Evolutionary conservation across 805 yeast genomes (phyloP), one percentile per base, ranked within the genome.

Genomic region (Wickerhamomyces hampshirensis): DNA sequence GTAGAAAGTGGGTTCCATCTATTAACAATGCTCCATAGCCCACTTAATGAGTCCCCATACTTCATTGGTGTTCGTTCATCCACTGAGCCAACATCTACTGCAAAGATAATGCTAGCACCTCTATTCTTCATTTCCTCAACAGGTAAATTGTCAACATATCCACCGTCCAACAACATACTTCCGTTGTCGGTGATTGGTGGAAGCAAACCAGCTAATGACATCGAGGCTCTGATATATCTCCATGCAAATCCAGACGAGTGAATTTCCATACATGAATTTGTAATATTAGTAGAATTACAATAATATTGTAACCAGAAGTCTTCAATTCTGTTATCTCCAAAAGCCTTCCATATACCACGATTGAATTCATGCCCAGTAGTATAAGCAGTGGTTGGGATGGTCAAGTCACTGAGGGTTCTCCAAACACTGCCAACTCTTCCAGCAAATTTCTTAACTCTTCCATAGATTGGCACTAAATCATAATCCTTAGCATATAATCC

Each of bases 301-400:
- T 76, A 91, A 57, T 75, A 91, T 43, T 73, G 79, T 42, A 91
- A 71, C 98, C 98, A 91, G 58, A 91, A 91, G 56, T 91, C 98
- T 56, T 91, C 98, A 46, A 91, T 87, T 51, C 96, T 80, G 11
- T 80, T 73, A 45, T 86, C 91, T 1, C 98, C 97, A 63, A 91
- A 84, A 0, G 86, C 77, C 58, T 93, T 91, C 96, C 97, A 93
- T n/a, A 91, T 77, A 33, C 98, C 98, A 47, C 98, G 69, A 59
- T 91, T 91, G 60, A 91, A 91, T 58, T 88, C 98, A 59, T 93
- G 96, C 1, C 98, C 98, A 1, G 98, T 93, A 9, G 95, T 84
- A 55, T 94, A 91, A 1, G 97, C 83, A 0, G 96, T 88, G 2
- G 86, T 80, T 0, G 98, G 98, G 58, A 89, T 84, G 0, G 98